phyloP scores from a whole-genome alignment of 164 flowering plant genomes.

The Berberis thunbergii region DNA sequence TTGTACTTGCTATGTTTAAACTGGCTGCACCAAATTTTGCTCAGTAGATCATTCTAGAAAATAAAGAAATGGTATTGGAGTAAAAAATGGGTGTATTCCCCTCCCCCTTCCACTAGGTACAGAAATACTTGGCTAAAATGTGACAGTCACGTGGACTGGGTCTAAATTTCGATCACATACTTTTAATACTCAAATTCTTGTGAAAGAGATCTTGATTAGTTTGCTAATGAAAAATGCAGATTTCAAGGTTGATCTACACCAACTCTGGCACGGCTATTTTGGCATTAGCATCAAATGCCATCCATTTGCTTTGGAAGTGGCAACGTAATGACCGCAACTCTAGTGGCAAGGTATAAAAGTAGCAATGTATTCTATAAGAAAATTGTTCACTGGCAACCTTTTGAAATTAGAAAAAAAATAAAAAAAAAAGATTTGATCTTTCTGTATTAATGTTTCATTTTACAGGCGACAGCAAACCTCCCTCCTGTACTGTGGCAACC shows the following conservation, averaged over 20 bases:
- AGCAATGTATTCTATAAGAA: too few relatives aligned
- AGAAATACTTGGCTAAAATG: too few relatives aligned
- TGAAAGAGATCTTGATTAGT: background rate
- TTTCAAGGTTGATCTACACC: conserved; percentile 78
- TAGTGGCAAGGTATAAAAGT: conserved; percentile 51
- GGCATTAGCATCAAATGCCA: conserved; percentile 19
- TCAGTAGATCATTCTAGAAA: conserved; percentile 16
- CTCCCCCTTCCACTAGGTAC: too few relatives aligned
- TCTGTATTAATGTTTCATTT: conserved; percentile 4
- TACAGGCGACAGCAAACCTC: conserved; percentile 70
- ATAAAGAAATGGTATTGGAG: too few relatives aligned
- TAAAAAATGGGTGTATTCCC: too few relatives aligned
- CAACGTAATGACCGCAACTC: conserved; percentile 70
- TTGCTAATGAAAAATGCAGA: conserved; percentile 30
- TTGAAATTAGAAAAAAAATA: too few relatives aligned
- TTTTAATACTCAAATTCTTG: too few relatives aligned
- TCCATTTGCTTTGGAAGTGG: conserved; percentile 89
- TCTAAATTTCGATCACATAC: too few relatives aligned
- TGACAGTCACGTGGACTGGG: too few relatives aligned
- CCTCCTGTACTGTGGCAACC: conserved; percentile 87
- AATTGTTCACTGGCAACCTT: too few relatives aligned
- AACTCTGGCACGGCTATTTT: conserved; percentile 76
- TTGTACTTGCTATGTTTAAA: too few relatives aligned
- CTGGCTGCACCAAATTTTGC: too few relatives aligned
- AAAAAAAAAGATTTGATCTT: background rate